Evolutionary conservation across 2,329 filamentous ascomycete genomes (phyloP), one percentile per base, ranked within the genome.

Genomic region (Fusarium proliferatum): DNA sequence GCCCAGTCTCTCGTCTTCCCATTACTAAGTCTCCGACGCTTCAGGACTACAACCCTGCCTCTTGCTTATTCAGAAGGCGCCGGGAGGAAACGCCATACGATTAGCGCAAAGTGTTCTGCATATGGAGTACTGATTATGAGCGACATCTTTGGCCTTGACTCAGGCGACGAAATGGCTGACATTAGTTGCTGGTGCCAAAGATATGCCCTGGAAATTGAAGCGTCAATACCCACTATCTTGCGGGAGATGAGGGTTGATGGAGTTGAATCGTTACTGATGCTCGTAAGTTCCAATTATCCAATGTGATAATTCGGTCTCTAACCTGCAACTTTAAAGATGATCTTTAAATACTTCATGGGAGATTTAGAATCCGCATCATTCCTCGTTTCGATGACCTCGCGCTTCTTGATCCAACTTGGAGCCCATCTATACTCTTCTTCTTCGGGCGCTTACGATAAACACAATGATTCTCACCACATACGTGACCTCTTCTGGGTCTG

Each of bases 401-500:
- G 62, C 0, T 28, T 67, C 16, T 41, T 67, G 9, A 43, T 67
- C 3, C 43, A 23, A 2, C 23, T 53, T 1, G 21, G 30, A 2
- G 62, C 62, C 7, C 41, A 67, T 8, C 21, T 43, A 0, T 3
- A 26, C 8, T 21, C 46, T 7, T 19, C 38, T 8, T 4, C 3
- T 2, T 5, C 17, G 0, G 15, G 5, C 0, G 4, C 3, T 1
- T 67, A 67, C 8, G 5, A 67, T 0, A 67, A 53, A 4, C 12
- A 17, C 4, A 2, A 5, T 21, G 13, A 53, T 3, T 1, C 8
- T 21, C 19, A 67, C 13, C 64, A 67, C 10, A 26, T 34, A 4
- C 62, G 53, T 3, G 64, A 67, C 9, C 21, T 67, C 0, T 73
- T 73, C 17, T 73, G 70, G 70, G 9, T 69, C 6, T 73, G 68